These are phyloP conservation scores for Hymenoscyphus scutula DNA, from an alignment of 2,329 filamentous ascomycete species.

Conservation along the genomic window DNA sequence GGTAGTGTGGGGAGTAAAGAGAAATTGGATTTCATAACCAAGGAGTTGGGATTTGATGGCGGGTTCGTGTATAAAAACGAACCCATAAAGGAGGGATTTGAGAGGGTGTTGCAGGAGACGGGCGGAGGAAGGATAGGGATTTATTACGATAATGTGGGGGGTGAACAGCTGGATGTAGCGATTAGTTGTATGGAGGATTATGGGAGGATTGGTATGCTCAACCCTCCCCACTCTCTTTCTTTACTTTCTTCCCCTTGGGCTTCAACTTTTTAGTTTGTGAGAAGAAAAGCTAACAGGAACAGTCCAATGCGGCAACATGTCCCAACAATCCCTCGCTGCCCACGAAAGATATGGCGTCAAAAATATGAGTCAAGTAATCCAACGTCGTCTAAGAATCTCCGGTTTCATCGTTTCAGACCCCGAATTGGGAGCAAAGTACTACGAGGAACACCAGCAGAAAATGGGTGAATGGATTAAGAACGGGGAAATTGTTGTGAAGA, in stretches of 20 bases:
- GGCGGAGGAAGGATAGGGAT: slow-evolving; percentile 72
- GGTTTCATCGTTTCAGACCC: slow-evolving; percentile 65
- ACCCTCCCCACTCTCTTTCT: background rate
- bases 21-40: slow-evolving; percentile 71
- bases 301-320: slow-evolving; percentile 60
- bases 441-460: slow-evolving; percentile 61
- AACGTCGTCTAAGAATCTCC: slow-evolving; percentile 59
- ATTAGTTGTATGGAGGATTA: slow-evolving; percentile 58
- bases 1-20: slow-evolving; percentile 72
- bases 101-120: slow-evolving; percentile 48
- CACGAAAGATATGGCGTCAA: slow-evolving; percentile 57
- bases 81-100: slow-evolving; percentile 58
- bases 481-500: slow-evolving; percentile 58
- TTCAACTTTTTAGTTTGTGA: background rate
- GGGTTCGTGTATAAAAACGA: slow-evolving; percentile 82
- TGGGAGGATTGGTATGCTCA: slow-evolving; percentile 52
- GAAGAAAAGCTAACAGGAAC: background rate
- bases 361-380: slow-evolving; percentile 57
- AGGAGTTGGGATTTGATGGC: slow-evolving; percentile 66
- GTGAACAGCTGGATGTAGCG: slow-evolving; percentile 68
- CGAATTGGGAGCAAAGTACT: slow-evolving; percentile 59
- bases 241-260: background rate
- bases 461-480: slow-evolving; percentile 67
- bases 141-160: slow-evolving; percentile 78
- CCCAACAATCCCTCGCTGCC: slow-evolving; percentile 59